These are phyloP conservation scores for Pelargonium australe DNA, from an alignment of 441 rosid species.

Conservation along the genomic window DNA sequence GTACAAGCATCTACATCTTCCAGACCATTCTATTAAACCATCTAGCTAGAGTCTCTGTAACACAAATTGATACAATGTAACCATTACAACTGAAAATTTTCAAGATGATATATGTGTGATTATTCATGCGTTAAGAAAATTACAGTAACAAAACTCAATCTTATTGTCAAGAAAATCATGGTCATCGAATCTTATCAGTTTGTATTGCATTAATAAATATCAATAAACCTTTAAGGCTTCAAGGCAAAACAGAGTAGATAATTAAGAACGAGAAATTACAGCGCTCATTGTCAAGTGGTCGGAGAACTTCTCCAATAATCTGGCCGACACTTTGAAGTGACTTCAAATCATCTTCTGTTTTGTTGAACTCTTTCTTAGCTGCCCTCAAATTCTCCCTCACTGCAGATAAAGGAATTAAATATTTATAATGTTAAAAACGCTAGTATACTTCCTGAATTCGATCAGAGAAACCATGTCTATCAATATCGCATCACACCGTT, in stretches of 20 bases:
- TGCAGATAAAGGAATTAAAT: conserved; percentile 20
- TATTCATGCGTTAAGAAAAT: not conserved
- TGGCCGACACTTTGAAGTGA: conserved; percentile 99
- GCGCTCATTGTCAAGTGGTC: conserved; percentile 92
- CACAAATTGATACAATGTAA: not conserved
- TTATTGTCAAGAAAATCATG: not conserved
- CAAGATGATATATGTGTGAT: no score
- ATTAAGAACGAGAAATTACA: conserved; percentile 32
- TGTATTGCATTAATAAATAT: not conserved
- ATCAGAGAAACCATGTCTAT: no score
- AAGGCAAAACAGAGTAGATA: not conserved
- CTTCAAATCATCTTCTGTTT: conserved; percentile 94
- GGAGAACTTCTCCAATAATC: conserved; percentile 94
- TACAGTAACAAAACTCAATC: not conserved
- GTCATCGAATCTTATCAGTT: not conserved
- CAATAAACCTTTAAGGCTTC: not conserved
- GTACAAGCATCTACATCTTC: not conserved
- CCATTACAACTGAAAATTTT: not conserved
- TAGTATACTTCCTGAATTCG: no score
- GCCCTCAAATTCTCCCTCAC: conserved; percentile 72
- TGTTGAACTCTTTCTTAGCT: conserved; percentile 84
- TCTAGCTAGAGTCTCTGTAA: not conserved
- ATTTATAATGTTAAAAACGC: not conserved
- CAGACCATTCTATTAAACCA: not conserved
- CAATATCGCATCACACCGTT: not conserved